Conservation (phyloP, 83 land plant genomes). For the Picea engelmannii region DNA sequence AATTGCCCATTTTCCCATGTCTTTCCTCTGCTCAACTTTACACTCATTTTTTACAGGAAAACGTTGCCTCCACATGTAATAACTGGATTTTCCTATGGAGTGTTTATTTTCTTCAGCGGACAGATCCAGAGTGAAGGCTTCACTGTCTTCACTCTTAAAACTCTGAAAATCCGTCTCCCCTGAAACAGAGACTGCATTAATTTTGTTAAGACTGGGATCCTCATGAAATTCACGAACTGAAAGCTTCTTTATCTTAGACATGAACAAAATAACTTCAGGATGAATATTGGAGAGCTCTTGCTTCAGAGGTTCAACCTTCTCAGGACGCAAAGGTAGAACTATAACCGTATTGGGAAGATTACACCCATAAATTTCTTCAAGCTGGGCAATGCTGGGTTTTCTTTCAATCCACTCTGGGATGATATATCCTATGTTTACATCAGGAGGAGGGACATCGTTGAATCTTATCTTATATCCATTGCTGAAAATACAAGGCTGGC, state of each 20-base stretch:
- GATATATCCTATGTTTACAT: conserved; percentile 44
- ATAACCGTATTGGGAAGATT: conserved; percentile 51
- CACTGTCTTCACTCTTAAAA: conserved; percentile 35
- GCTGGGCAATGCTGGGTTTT: conserved; percentile 38
- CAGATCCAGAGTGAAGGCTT: conserved; percentile 34
- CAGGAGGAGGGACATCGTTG: conserved; percentile 41
- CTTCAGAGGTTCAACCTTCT: conserved; percentile 55
- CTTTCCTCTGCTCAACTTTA: conserved; percentile 33
- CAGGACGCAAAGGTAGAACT: conserved; percentile 51
- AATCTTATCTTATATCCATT: conserved; percentile 66
- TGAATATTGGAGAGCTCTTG: too few relatives aligned
- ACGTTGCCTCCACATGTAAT: conserved; percentile 60
- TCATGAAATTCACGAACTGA: conserved; percentile 44
- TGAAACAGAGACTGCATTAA: conserved; percentile 31
- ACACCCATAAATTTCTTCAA: conserved; percentile 35
- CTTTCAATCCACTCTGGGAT: conserved; percentile 86
- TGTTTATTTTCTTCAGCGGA: conserved; percentile 22
- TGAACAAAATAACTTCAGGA: conserved; percentile 57
- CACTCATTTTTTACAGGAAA: conserved; percentile 46
- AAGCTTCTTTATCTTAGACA: conserved; percentile 55
- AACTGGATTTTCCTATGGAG: conserved; percentile 17
- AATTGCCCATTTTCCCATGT: conserved; percentile 19
- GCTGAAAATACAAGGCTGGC: conserved; percentile 64
- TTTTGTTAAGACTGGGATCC: conserved; percentile 6
- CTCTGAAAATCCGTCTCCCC: conserved; percentile 31